These are phyloP conservation scores for Blastobotrys petasosporus DNA, from an alignment of 1,139 yeast species.

Conservation along the genomic window DNA sequence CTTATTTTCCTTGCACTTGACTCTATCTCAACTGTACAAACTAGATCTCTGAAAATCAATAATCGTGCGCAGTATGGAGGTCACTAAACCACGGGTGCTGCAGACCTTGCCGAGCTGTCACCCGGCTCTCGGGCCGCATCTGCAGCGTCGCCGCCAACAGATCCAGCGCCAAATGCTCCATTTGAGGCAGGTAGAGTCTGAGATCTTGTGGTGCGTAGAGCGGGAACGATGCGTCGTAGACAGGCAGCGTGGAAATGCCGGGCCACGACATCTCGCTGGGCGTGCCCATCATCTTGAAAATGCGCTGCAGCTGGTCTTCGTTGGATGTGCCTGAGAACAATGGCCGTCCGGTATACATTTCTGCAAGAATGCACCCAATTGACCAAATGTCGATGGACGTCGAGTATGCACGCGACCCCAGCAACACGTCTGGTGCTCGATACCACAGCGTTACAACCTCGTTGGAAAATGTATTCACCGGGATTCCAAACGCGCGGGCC, in stretches of 20 bases:
- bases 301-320: constrained; percentile 86
- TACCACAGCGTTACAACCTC: constrained; percentile 98
- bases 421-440: constrained; percentile 93
- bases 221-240: constrained; percentile 75
- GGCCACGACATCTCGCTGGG: constrained; percentile 98
- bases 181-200: constrained; percentile 62
- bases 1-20: no score
- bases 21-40: no score
- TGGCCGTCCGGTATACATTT: constrained; percentile 98
- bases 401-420: constrained; percentile 92
- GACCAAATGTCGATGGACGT: constrained; percentile 99
- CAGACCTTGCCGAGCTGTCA: constrained; percentile 86
- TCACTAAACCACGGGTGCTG: constrained; percentile 97
- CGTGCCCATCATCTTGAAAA: constrained; percentile 91
- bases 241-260: constrained; percentile 78
- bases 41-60: no score
- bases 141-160: constrained; percentile 72
- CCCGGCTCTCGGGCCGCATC: constrained; percentile 86
- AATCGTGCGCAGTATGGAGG: constrained; percentile 31
- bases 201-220: constrained; percentile 80
- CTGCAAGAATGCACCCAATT: constrained; percentile 96
- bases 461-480: constrained; percentile 93
- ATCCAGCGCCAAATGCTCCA: constrained; percentile 78
- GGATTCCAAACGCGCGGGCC: constrained; percentile 97
- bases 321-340: constrained; percentile 93